Base-by-base conservation (phyloP, 768 basidiomycete genomes). In the Macrocybe gigantea region DNA sequence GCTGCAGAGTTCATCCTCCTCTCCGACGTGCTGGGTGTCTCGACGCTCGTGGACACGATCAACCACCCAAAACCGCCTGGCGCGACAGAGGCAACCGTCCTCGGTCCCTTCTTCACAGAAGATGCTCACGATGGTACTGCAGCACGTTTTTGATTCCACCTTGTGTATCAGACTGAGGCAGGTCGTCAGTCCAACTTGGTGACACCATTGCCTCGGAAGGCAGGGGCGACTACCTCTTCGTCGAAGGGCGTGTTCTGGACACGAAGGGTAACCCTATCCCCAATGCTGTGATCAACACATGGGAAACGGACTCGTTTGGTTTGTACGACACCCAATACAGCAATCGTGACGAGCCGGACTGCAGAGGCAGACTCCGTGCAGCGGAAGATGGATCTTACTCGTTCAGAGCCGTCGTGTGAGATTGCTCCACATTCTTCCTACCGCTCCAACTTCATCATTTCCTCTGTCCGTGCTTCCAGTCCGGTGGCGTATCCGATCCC, bases 171-270 rank as follows among this genome's bases (percentile, higher is more conserved):
- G 22, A 22, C 22, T 22, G 22, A 22, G 22, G 34, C 31, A 33
- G 31, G 15, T 5, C 14, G 11, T 8, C 32, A 90, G 88, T 90
- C 48, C 62, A 71, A 15, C 62, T 74, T 5, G 89, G 90, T 5
- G 87, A 75, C 1, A 80, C 83, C 7, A 93, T 93, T 44, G 88
- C 91, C 6, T 88, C 88, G 0, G 89, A 92, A 62, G 90, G 85
- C 48, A 91, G 88, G 64, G 91, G 90, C 14, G 78, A 89, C 7
- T 87, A 90, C 60, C 70, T 93, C 77, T 90, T 75, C 54, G 84
- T 93, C 44, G 77, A 88, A 58, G 90, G 91, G 1, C 74, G 73
- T 3, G 74, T 93, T 1, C 57, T 79, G 31, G 74, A 80, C 56
- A 82, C 79, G 1, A 66, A 75, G 33, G 88, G 88, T 14, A 66